Conservation (phyloP, 352 stramenopile species). For the Globisporangium ultimum region DNA sequence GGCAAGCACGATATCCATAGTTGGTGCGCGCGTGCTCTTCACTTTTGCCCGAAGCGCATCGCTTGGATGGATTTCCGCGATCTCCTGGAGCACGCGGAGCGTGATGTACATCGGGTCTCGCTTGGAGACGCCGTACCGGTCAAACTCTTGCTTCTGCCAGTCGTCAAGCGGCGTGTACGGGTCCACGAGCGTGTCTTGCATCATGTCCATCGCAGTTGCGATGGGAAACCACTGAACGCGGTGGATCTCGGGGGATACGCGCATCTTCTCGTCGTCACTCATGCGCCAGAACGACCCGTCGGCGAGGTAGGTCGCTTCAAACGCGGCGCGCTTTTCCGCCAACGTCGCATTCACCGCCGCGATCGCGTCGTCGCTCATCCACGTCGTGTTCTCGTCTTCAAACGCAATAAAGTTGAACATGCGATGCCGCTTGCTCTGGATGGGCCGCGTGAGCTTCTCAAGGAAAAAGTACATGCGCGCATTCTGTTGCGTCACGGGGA, state of each 20-base stretch:
- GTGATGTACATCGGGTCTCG: constrained; percentile 57
- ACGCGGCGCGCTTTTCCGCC: constrained; percentile 31
- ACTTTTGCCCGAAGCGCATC: constrained; percentile 9
- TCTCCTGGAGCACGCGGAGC: constrained; percentile 37
- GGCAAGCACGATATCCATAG: constrained; percentile 7
- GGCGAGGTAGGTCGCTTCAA: constrained; percentile 18
- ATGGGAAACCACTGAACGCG: constrained; percentile 55
- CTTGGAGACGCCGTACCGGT: constrained; percentile 23
- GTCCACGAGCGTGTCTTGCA: constrained; percentile 24
- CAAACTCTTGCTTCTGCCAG: constrained; percentile 41
- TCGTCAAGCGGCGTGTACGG: constrained; percentile 30
- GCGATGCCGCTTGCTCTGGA: constrained; percentile 39
- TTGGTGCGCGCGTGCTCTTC: background rate
- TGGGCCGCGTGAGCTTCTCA: constrained; percentile 41
- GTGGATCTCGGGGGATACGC: constrained; percentile 52
- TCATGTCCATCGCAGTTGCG: constrained; percentile 43
- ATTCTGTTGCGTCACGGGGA: constrained; percentile 10
- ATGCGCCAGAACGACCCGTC: constrained; percentile 41
- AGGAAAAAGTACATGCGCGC: constrained; percentile 32
- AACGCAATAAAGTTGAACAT: constrained; percentile 74
- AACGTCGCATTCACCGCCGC: constrained; percentile 39
- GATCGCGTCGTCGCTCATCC: constrained; percentile 31
- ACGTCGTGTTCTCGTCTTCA: constrained; percentile 45
- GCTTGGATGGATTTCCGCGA: constrained; percentile 22
- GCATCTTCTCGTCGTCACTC: constrained; percentile 33